Evolutionary conservation across 2,329 filamentous ascomycete genomes (phyloP).

Genomic region (Sclerotinia minor): DNA sequence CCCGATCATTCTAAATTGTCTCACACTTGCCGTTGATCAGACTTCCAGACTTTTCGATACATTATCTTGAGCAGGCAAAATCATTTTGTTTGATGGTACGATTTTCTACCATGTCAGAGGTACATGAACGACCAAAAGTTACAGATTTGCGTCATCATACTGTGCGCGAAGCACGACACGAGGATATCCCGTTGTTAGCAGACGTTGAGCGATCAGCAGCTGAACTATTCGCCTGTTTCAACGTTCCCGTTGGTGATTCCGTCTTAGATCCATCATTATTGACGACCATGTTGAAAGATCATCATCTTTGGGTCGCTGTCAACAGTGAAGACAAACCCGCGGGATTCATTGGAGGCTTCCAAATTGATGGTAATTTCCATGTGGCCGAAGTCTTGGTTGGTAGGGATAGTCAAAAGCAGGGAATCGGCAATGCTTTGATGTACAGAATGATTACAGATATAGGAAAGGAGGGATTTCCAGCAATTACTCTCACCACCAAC

Average conservation of each 20-base stretch:
- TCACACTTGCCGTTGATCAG: slow-evolving; percentile 18
- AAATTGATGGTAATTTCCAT: slow-evolving; percentile 39
- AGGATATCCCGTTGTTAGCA: slow-evolving; percentile 38
- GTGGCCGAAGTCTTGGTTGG: slow-evolving; percentile 40
- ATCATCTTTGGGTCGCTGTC: slow-evolving; percentile 39
- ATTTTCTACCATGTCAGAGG: slow-evolving; percentile 20
- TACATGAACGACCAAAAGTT: slow-evolving; percentile 17
- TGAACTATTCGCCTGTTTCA: slow-evolving; percentile 35
- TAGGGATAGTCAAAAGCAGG: slow-evolving; percentile 37
- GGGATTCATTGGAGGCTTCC: slow-evolving; percentile 38
- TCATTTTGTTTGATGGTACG: slow-evolving; percentile 17
- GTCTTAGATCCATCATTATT: slow-evolving; percentile 34
- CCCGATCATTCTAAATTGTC: slow-evolving; percentile 11
- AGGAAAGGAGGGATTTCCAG: slow-evolving; percentile 35
- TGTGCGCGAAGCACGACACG: slow-evolving; percentile 25
- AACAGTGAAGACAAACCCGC: slow-evolving; percentile 37
- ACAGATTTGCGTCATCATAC: slow-evolving; percentile 4
- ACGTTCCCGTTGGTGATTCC: slow-evolving; percentile 32
- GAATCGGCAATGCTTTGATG: slow-evolving; percentile 39
- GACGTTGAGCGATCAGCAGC: slow-evolving; percentile 40
- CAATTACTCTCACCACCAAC: slow-evolving; percentile 39
- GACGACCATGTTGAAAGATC: slow-evolving; percentile 31
- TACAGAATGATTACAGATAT: slow-evolving; percentile 36
- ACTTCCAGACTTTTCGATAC: slow-evolving; percentile 21
- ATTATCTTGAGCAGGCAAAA: background rate